Evolutionary conservation across 352 stramenopile genomes (phyloP), one percentile per base, ranked within the genome.

Genomic region (Pythium aquatile): DNA sequence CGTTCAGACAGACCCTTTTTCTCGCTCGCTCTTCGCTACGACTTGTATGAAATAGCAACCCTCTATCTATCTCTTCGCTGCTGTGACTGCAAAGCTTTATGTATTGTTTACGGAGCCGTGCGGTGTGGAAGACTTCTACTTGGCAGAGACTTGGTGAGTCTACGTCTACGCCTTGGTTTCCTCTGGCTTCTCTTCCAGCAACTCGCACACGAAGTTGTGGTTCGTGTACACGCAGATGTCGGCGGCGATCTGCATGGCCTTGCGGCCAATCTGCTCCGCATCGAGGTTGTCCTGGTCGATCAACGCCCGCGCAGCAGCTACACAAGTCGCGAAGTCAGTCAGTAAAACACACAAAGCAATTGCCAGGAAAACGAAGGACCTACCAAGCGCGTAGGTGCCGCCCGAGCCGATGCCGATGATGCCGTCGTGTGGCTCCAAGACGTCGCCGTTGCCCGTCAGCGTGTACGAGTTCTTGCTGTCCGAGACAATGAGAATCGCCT

Each of bases 201-300:
- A 84, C 74, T 99, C 95, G 52, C 97, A 83, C 33, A 94, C 91
- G 71, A 98, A 98, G 65, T 98, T 97, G 71, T 98, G 86, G 78
- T 99, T 99, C 55, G 97, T 99, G 81, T 99, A 99, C 58, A 99
- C 84, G 74, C 97, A 99, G 74, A 99, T 98, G 66, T 99, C 96
- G 9, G 93, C 83, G 28, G 97, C 97, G 70, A 99, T 98, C 63
- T 93, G 69, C 96, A 99, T 98, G 30, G 94, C 76, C 63, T 93
- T 96, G 69, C 78, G 85, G 2, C 89, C 95, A 47, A 99, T 94
- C 55, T 98, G 89, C 75, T 99, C 96, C 0, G 97, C 97, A 58
- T 89, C 83, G 33, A 99, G 65, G 56, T 98, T 84, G 24, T 91
- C 81, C 62, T 98, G 84, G 73, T 98, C 93, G 67, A 98, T 97